Conservation (phyloP, 1,284 basidiomycete species). For the Butyriboletus appendiculatus region DNA sequence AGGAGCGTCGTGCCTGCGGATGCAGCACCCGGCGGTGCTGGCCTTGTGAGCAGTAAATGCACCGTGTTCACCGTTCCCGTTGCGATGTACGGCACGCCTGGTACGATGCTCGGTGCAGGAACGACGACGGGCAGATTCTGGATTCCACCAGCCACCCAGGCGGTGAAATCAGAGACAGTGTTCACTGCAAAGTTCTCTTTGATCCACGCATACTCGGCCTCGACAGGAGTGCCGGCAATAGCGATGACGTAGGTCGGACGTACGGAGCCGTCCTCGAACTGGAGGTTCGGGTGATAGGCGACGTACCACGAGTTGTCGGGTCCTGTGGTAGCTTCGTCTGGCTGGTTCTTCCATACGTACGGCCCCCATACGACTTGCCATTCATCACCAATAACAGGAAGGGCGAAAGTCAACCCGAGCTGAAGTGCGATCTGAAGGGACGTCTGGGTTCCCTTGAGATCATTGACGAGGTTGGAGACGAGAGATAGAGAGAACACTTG, state of each 20-base stretch:
- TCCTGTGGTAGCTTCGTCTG: slow-evolving; percentile 1
- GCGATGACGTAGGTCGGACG: slow-evolving; percentile 14
- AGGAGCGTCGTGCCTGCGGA: slow-evolving; percentile 5
- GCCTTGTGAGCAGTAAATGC: slow-evolving; percentile 7
- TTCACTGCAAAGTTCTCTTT: slow-evolving; percentile 5
- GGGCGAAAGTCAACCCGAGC: background rate
- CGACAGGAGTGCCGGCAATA: slow-evolving; percentile 11
- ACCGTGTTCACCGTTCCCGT: background rate
- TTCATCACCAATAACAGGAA: background rate
- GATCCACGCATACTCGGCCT: slow-evolving; percentile 1
- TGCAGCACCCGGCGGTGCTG: background rate
- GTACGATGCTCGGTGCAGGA: background rate
- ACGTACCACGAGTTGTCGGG: slow-evolving; percentile 23
- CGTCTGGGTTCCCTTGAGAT: background rate
- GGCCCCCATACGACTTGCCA: slow-evolving; percentile 22
- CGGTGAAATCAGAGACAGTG: slow-evolving; percentile 13
- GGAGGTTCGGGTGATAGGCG: slow-evolving; percentile 12
- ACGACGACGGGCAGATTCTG: background rate
- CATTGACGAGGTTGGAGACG: background rate
- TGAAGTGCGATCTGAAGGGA: slow-evolving; percentile 6
- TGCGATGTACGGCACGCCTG: background rate
- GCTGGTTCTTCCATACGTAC: slow-evolving; percentile 16
- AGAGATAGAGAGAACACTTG: slow-evolving; percentile 16
- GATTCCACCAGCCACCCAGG: slow-evolving; percentile 12
- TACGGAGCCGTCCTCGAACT: slow-evolving; percentile 14